Percentiles rank a stretch among this genome's conserved stretches.
Conservation (phyloP, 208 protist genomes). For the Crithidia brevicula region DNA sequence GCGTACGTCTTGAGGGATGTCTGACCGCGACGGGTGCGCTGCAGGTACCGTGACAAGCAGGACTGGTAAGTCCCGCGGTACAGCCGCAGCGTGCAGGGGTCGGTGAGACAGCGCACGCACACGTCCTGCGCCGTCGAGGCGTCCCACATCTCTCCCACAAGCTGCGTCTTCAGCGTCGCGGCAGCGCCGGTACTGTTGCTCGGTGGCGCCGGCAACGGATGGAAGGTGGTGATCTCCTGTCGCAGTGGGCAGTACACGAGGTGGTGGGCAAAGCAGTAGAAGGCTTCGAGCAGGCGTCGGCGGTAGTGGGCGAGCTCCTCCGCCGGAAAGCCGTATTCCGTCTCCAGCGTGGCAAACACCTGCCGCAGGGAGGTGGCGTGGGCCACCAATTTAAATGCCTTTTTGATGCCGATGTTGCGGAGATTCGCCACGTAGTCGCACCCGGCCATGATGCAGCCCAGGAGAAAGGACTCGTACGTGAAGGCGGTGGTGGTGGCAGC, state of each 20-base stretch:
- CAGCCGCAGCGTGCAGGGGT: conserved; percentile 60
- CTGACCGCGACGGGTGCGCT: conserved; percentile 55
- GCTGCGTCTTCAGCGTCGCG: conserved; percentile 38
- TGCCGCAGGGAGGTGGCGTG: conserved; percentile 51
- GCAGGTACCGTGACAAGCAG: conserved; percentile 61
- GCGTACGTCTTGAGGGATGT: conserved; percentile 53
- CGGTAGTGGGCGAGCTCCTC: conserved; percentile 74
- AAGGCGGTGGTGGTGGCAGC: conserved; percentile 26
- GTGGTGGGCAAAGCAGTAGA: conserved; percentile 91
- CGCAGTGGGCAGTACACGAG: conserved; percentile 84
- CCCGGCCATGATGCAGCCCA: conserved; percentile 96
- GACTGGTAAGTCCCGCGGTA: conserved; percentile 55
- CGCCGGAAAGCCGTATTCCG: conserved; percentile 57
- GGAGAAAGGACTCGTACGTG: conserved; percentile 88
- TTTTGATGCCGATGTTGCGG: conserved; percentile 94
- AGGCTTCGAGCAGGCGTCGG: conserved; percentile 55
- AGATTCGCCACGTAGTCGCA: conserved; percentile 98
- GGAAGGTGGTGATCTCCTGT: conserved; percentile 45
- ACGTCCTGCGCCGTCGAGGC: conserved; percentile 54
- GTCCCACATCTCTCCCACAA: conserved; percentile 54
- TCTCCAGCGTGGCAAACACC: conserved; percentile 47
- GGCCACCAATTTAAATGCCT: conserved; percentile 84
- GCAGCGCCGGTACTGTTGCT: neutral
- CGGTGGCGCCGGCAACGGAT: conserved; percentile 45
- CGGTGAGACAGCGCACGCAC: conserved; percentile 66